These are phyloP conservation scores for Cardamine resedifolia DNA, from an alignment of 345 rosid species.

Conservation along the genomic window DNA sequence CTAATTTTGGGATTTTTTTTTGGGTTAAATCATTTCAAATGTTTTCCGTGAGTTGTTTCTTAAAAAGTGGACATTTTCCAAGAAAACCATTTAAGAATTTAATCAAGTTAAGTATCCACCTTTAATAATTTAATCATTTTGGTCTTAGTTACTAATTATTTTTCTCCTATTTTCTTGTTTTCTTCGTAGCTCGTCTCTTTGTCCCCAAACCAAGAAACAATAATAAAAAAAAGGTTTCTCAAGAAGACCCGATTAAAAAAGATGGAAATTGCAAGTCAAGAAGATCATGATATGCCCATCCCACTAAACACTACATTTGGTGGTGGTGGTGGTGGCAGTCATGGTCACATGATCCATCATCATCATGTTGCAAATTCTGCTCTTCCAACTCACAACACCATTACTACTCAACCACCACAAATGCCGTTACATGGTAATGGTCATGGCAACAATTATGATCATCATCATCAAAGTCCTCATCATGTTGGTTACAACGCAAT, in stretches of 20 bases:
- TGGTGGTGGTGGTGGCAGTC: constrained; percentile 40
- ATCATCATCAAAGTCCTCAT: constrained; percentile 38
- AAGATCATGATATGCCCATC: constrained; percentile 67
- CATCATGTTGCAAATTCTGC: constrained; percentile 38
- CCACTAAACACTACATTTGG: constrained; percentile 61
- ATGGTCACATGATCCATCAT: constrained; percentile 63
- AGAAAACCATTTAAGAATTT: neutral
- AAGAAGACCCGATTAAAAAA: constrained; percentile 11
- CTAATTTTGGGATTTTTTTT: constrained; percentile 19
- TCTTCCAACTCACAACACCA: constrained; percentile 44
- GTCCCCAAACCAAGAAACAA: constrained; percentile 37
- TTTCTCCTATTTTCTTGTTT: constrained; percentile 18
- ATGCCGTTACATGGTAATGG: constrained; percentile 35
- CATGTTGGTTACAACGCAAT: constrained; percentile 37
- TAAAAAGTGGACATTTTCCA: constrained; percentile 9
- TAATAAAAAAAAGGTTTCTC: neutral
- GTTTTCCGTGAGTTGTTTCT: constrained; percentile 35
- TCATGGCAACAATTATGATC: constrained; percentile 24
- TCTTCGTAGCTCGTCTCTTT: constrained; percentile 18
- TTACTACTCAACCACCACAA: constrained; percentile 40
- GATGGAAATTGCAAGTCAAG: constrained; percentile 75
- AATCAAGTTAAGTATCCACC: constrained; percentile 14
- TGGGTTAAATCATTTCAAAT: constrained; percentile 11
- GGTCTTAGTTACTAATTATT: constrained; percentile 15
- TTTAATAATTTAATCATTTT: constrained; percentile 23